Base-by-base conservation (phyloP, 805 yeast species). In the Zygosaccharomyces kombuchaensis region DNA sequence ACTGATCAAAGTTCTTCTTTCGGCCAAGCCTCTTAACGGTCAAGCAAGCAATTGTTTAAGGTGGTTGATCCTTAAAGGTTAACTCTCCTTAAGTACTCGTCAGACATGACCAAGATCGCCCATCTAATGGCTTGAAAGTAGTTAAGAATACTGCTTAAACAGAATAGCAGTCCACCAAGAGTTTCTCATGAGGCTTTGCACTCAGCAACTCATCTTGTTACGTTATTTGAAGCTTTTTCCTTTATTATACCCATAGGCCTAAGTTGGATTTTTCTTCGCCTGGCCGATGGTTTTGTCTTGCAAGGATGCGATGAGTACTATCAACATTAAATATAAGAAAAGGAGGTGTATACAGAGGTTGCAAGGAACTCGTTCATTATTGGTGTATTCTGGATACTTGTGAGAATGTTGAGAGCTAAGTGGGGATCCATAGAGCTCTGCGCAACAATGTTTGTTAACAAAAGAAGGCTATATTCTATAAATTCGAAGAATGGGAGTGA, bases 401-500 rank as follows among this genome's bases (percentile, higher is more conserved):
- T 12, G n/a, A 13, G 16, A n/a, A 29, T 29, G 32, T 29, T 29
- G 32, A 10, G 32, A 13, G 32, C 32, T 13, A 29, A 7, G 10
- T 29, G 10, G 13, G 12, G 13, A n/a, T 14, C 14, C 16, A 2
- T 29, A 4, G 13, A 12, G 16, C n/a, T 12, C n/a, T 9, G 16
- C 12, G 8, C 32, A 29, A 3, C 14, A 13, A 3, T 29, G 9
- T 12, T 29, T 7, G n/a, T 29, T n/a, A 29, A 4, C n/a, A 29
- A 13, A 29, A 29, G 16, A 26, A 38, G 41, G 34, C 27, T 29
- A 14, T 26, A 38, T 26, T 38, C 41, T 10, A 13, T 10, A 7
- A 38, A 38, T 31, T 38, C 41, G 10, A 38, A 38, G 34, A 26
- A 38, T 26, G 23, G 23, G 21, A 8, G 16, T 17, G 25, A 38